Conservation (phyloP, 2,329 filamentous ascomycete genomes). For the Claviceps sp. region DNA sequence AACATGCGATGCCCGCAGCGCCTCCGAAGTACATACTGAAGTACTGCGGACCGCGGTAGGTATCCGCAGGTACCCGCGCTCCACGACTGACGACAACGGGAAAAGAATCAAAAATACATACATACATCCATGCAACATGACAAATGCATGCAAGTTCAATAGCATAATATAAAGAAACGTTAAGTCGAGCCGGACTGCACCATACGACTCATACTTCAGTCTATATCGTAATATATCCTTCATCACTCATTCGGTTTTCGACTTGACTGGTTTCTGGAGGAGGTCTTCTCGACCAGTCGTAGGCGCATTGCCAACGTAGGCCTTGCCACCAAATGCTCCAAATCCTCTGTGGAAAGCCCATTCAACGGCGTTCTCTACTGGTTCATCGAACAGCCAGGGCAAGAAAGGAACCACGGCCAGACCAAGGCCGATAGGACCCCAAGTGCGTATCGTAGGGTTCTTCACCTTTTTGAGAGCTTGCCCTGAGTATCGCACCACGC, state of each 20-base stretch:
- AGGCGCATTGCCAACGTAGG: slow-evolving; percentile 41
- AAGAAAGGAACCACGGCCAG: slow-evolving; percentile 68
- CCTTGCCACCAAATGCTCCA: slow-evolving; percentile 51
- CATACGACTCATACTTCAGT: slow-evolving; percentile 7
- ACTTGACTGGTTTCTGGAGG: slow-evolving; percentile 28
- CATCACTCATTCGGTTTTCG: slow-evolving; percentile 27
- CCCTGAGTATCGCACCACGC: slow-evolving; percentile 80
- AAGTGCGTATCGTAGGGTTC: slow-evolving; percentile 64
- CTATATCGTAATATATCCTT: neutral
- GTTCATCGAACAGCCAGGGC: slow-evolving; percentile 77
- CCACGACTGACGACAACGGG: neutral
- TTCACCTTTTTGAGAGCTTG: slow-evolving; percentile 71
- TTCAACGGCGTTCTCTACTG: slow-evolving; percentile 83
- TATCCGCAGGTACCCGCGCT: neutral
- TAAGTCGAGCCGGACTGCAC: neutral
- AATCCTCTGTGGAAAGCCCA: slow-evolving; percentile 81
- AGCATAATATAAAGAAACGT: neutral
- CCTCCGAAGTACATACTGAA: too few relatives aligned
- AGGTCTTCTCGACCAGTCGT: slow-evolving; percentile 35
- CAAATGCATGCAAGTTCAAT: neutral
- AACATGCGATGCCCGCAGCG: too few relatives aligned
- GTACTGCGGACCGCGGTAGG: neutral
- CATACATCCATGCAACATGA: neutral
- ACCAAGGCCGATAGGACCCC: slow-evolving; percentile 80
- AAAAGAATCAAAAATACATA: neutral